Conservation (phyloP, 768 basidiomycete species). For the Podaxis mareebaensis region DNA sequence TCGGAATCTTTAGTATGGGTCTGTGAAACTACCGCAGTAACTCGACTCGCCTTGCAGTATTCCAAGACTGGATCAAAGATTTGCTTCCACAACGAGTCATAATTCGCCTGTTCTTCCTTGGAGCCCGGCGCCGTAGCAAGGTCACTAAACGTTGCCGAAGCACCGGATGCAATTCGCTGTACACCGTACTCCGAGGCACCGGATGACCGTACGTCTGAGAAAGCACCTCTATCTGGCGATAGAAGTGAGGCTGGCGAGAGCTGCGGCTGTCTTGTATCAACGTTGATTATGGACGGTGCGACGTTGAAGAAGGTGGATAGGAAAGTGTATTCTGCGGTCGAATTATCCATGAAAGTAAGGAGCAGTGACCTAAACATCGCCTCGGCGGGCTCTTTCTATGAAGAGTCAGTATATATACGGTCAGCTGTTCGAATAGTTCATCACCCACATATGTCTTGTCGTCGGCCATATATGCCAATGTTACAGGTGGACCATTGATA, state of each 20-base stretch:
- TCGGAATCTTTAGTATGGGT: conserved; percentile 4
- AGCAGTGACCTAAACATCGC: conserved; percentile 82
- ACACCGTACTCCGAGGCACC: conserved; percentile 54
- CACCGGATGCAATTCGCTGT: conserved; percentile 31
- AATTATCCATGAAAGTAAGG: conserved; percentile 93
- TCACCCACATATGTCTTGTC: conserved; percentile 79
- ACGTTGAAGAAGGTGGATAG: conserved; percentile 78
- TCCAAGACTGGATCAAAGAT: conserved; percentile 90
- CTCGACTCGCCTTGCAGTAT: conserved; percentile 66
- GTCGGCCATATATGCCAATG: conserved; percentile 87
- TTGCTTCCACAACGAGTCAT: conserved; percentile 84
- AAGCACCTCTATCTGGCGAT: conserved; percentile 44
- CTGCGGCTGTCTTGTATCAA: conserved; percentile 34
- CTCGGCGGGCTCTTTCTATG: conserved; percentile 78
- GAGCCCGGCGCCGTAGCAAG: conserved; percentile 37
- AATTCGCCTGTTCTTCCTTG: conserved; percentile 60
- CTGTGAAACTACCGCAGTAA: background rate
- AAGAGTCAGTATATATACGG: conserved; percentile 25
- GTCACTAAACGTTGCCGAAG: conserved; percentile 34
- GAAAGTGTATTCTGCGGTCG: conserved; percentile 90
- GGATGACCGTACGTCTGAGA: conserved; percentile 40
- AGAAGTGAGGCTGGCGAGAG: conserved; percentile 39
- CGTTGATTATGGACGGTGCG: conserved; percentile 31
- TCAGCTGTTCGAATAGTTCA: background rate
- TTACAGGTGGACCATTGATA: conserved; percentile 78